Conservation (phyloP, 495 filamentous ascomycete species). For the Letharia columbiana region DNA sequence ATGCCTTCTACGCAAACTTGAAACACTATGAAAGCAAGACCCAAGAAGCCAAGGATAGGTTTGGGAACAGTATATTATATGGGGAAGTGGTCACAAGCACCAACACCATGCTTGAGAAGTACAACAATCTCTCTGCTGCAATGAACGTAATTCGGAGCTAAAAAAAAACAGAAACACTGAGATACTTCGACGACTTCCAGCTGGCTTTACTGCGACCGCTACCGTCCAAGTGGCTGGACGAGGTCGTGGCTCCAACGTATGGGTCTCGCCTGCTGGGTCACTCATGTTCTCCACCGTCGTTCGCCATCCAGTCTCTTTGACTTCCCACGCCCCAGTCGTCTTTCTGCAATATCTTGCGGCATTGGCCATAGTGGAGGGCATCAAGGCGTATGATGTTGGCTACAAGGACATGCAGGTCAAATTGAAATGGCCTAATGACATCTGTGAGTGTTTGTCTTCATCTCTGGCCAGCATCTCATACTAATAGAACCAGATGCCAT, state of each 20-base stretch:
- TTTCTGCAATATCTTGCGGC: slow-evolving; percentile 93
- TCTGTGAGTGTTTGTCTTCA: slow-evolving; percentile 43
- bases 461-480: neutral
- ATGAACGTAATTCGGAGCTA: slow-evolving; percentile 14
- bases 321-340: slow-evolving; percentile 68
- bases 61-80: slow-evolving; percentile 75
- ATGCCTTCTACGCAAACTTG: slow-evolving; percentile 67
- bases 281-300: slow-evolving; percentile 83
- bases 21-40: slow-evolving; percentile 53
- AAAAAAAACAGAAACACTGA: slow-evolving; percentile 55
- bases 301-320: slow-evolving; percentile 65
- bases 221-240: slow-evolving; percentile 86
- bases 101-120: slow-evolving; percentile 92
- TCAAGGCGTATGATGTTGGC: slow-evolving; percentile 67
- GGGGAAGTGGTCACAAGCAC: slow-evolving; percentile 92
- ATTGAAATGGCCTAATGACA: slow-evolving; percentile 97
- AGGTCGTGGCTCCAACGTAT: slow-evolving; percentile 85
- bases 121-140: slow-evolving; percentile 19
- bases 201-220: slow-evolving; percentile 82
- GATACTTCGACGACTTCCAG: slow-evolving; percentile 66
- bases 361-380: slow-evolving; percentile 79
- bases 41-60: slow-evolving; percentile 47
- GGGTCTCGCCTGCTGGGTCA: slow-evolving; percentile 82
- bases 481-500: slow-evolving; percentile 49
- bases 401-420: slow-evolving; percentile 71